phyloP scores from a whole-genome alignment of 495 filamentous ascomycete species.

The Sordaria brevicollis region DNA sequence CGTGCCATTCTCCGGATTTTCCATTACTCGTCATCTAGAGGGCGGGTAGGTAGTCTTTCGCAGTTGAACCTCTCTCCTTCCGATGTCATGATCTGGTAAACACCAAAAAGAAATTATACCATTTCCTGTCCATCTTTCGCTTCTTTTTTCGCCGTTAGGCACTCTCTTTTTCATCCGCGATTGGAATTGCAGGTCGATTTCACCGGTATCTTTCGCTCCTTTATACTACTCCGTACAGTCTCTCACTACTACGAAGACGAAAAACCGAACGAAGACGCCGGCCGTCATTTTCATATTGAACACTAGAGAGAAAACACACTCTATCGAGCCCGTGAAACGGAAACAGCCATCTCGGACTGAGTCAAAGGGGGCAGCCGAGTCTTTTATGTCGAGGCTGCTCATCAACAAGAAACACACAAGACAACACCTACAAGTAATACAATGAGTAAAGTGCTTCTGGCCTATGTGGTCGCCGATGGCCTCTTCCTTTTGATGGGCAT shows the following conservation, averaged over 20 bases:
- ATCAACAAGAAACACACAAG: background rate
- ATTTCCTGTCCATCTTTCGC: conserved; percentile 24
- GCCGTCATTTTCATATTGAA: conserved; percentile 5
- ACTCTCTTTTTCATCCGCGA: conserved; percentile 10
- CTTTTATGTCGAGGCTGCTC: conserved; percentile 9
- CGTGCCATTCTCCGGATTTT: conserved; percentile 10
- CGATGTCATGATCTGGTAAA: conserved; percentile 7
- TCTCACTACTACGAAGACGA: conserved; percentile 1
- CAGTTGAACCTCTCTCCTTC: background rate
- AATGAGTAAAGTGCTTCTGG: conserved; percentile 47
- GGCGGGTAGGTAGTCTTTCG: background rate
- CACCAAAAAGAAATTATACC: conserved; percentile 10
- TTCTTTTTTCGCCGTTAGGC: conserved; percentile 12
- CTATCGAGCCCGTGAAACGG: background rate
- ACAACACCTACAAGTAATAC: conserved; percentile 23
- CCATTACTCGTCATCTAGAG: background rate
- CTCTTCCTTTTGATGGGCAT: conserved; percentile 55
- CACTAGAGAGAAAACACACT: background rate
- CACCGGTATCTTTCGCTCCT: conserved; percentile 9
- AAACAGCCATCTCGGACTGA: background rate
- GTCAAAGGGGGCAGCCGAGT: conserved; percentile 6
- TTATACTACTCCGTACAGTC: background rate
- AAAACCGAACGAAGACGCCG: conserved; percentile 14
- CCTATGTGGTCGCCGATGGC: conserved; percentile 46
- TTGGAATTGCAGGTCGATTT: conserved; percentile 26